Conservation (phyloP, 768 basidiomycete genomes). For the Favolaschia claudopus region DNA sequence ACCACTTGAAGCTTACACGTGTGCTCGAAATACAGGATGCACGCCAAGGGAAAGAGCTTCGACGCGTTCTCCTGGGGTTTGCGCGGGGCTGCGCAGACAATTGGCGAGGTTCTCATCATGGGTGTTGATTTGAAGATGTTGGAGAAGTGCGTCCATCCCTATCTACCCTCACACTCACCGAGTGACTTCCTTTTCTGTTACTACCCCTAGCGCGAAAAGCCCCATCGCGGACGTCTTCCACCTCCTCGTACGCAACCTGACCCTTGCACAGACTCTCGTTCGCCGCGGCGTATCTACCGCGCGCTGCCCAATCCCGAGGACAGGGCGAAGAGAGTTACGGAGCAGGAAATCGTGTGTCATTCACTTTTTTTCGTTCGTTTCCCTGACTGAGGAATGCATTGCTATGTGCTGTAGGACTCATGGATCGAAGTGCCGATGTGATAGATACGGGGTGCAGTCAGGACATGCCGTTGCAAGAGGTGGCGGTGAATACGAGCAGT, state of each 20-base stretch:
- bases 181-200: too few relatives aligned
- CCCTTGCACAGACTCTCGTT: conserved; percentile 9
- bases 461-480: conserved; percentile 6
- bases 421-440: background rate
- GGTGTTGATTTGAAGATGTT: too few relatives aligned
- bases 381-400: background rate
- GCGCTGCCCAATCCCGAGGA: conserved; percentile 20
- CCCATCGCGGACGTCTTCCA: conserved; percentile 6
- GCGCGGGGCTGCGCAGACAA: too few relatives aligned
- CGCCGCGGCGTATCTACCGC: conserved; percentile 19
- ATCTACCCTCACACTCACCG: too few relatives aligned
- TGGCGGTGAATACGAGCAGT: conserved; percentile 7
- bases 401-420: background rate
- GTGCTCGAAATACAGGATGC: too few relatives aligned
- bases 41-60: too few relatives aligned
- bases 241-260: background rate
- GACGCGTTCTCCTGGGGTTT: too few relatives aligned
- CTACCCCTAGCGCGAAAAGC: conserved; percentile 1
- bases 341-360: background rate
- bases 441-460: too few relatives aligned
- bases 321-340: background rate
- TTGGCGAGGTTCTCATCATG: too few relatives aligned
- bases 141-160: too few relatives aligned
- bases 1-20: too few relatives aligned
- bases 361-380: background rate